Percentiles rank a stretch among this genome's conserved stretches.
Conservation (phyloP, 208 protist genomes). For the Crithidia fasciculata region DNA sequence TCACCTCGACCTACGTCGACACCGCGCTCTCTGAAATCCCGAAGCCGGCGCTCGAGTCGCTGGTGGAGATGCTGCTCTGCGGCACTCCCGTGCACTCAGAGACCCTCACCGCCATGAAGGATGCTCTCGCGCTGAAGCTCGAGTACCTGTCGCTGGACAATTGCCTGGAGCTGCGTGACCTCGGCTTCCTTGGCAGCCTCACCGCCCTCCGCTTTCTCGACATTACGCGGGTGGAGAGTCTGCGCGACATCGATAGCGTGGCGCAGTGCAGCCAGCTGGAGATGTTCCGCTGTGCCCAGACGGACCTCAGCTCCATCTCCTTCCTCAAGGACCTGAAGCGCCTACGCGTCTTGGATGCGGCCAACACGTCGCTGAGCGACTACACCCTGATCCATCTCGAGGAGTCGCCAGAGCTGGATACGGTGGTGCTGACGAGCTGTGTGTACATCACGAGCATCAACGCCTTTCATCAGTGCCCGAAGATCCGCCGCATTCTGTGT, state of each 20-base stretch:
- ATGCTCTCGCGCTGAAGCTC: conserved; percentile 44
- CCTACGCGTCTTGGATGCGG: conserved; percentile 74
- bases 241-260: conserved; percentile 62
- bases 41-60: conserved; percentile 28
- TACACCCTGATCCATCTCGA: conserved; percentile 64
- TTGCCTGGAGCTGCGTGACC: conserved; percentile 54
- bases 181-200: conserved; percentile 58
- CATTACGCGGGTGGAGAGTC: conserved; percentile 55
- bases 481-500: conserved; percentile 78
- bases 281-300: conserved; percentile 70
- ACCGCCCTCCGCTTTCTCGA: conserved; percentile 73
- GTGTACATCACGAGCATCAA: conserved; percentile 79
- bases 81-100: conserved; percentile 63
- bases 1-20: conserved; percentile 68
- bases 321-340: conserved; percentile 57
- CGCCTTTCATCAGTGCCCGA: conserved; percentile 74
- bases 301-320: conserved; percentile 62
- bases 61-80: conserved; percentile 52
- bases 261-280: conserved; percentile 60
- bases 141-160: conserved; percentile 76
- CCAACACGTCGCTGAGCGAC: conserved; percentile 61
- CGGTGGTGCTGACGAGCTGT: conserved; percentile 72
- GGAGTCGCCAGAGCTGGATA: conserved; percentile 65
- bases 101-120: conserved; percentile 63
- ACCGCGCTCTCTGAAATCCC: conserved; percentile 52